Evolutionary conservation across 306 rosid species (phyloP).

Genomic region (Ormosia semicastrata): DNA sequence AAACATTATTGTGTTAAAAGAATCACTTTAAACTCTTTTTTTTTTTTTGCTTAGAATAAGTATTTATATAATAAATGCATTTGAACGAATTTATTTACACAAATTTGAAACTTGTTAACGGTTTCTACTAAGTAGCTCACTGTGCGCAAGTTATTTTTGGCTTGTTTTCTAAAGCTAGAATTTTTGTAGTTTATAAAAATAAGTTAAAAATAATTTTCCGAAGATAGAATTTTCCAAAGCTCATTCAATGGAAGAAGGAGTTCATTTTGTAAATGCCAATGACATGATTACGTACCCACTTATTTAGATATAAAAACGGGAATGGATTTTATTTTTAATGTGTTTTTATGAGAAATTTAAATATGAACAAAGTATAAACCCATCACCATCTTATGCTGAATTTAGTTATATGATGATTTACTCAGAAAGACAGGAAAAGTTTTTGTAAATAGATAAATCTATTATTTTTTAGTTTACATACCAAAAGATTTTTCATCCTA

Average conservation of each 20-base stretch:
- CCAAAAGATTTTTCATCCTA: not conserved
- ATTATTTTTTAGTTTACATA: not conserved
- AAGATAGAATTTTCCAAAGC: no score
- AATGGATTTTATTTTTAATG: not conserved
- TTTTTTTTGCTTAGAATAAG: no score
- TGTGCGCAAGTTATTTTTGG: not conserved
- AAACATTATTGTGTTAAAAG: not conserved
- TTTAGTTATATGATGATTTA: not conserved
- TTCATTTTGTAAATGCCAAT: not conserved
- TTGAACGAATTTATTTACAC: no score
- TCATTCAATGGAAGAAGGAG: no score
- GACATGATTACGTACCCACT: not conserved
- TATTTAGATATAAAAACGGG: not conserved
- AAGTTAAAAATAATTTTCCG: no score
- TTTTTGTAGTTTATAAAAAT: no score
- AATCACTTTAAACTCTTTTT: not conserved
- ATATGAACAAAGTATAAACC: not conserved
- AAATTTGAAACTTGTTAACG: no score
- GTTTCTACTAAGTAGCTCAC: not conserved
- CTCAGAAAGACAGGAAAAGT: not conserved
- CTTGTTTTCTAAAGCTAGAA: not conserved
- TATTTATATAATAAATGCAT: no score
- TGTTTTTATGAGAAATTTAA: not conserved
- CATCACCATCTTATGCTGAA: not conserved
- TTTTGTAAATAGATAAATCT: not conserved